Conservation (phyloP, 768 basidiomycete genomes). For the Auriscalpium vulgare region DNA sequence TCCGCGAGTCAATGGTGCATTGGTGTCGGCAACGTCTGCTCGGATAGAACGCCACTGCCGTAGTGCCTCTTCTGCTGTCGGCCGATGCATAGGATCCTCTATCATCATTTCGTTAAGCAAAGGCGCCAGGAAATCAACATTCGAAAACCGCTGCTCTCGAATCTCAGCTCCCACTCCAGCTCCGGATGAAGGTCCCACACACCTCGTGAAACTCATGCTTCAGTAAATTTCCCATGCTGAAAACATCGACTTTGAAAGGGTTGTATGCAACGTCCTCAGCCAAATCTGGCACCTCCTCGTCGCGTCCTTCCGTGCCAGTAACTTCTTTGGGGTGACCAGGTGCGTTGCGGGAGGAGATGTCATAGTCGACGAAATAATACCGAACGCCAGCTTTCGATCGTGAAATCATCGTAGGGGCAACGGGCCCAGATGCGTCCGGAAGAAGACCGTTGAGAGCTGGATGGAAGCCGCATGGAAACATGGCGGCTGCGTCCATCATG, state of each 20-base stretch:
- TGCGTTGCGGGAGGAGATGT: slow-evolving; percentile 7
- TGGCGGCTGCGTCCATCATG: slow-evolving; percentile 7
- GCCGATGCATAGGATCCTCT: background rate
- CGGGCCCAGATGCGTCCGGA: background rate
- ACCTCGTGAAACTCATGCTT: background rate
- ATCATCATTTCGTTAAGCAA: background rate
- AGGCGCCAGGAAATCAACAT: background rate
- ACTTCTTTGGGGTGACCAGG: background rate
- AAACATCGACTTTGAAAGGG: slow-evolving; percentile 16
- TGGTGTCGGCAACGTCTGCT: background rate
- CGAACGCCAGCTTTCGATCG: slow-evolving; percentile 1
- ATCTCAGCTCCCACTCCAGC: background rate
- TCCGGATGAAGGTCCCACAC: background rate
- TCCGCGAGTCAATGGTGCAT: too few relatives aligned
- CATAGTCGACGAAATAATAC: slow-evolving; percentile 12
- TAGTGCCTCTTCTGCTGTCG: background rate
- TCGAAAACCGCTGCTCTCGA: background rate
- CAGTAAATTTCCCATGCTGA: slow-evolving; percentile 6
- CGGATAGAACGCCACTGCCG: background rate
- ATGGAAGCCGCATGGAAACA: slow-evolving; percentile 11
- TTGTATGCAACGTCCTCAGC: slow-evolving; percentile 6
- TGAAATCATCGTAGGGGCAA: background rate
- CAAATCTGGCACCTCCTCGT: slow-evolving; percentile 11
- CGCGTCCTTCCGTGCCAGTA: background rate
- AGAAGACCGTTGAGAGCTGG: background rate